phyloP scores from a whole-genome alignment of 306 rosid species.

The Vigna unguiculata region DNA sequence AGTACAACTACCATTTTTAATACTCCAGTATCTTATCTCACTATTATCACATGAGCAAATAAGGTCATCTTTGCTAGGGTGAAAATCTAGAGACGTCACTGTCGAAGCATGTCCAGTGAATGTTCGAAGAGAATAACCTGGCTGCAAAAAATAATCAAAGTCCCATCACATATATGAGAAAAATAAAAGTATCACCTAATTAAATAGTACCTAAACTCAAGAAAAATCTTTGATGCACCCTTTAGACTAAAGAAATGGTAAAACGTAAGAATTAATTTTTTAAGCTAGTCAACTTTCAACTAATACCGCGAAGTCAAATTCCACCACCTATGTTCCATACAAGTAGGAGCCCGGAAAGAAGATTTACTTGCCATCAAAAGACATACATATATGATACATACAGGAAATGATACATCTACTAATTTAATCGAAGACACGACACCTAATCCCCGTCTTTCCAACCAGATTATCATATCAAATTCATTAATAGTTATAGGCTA shows the following conservation, averaged over 20 bases:
- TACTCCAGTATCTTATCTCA: constrained; percentile 88
- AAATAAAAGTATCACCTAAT: neutral
- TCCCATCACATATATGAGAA: constrained; percentile 35
- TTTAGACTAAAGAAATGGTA: neutral
- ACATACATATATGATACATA: neutral
- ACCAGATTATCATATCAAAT: neutral
- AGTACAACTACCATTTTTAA: constrained; percentile 71
- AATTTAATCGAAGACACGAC: constrained; percentile 11
- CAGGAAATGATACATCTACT: neutral
- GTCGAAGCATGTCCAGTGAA: constrained; percentile 72
- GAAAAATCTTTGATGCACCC: constrained; percentile 21
- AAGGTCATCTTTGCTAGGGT: constrained; percentile 76
- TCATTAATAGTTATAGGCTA: constrained; percentile 9
- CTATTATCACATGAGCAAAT: constrained; percentile 75
- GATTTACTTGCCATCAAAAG: neutral
- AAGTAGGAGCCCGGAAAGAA: too few relatives aligned
- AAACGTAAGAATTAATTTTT: constrained; percentile 9
- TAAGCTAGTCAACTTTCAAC: constrained; percentile 19
- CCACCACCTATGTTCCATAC: neutral
- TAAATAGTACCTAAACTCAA: neutral
- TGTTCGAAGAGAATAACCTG: constrained; percentile 69
- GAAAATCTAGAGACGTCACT: constrained; percentile 86
- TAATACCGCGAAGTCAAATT: constrained; percentile 27
- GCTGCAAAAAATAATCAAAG: constrained; percentile 61
- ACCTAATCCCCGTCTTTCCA: constrained; percentile 26